These are phyloP conservation scores for Pestalotiopsis fici DNA, from an alignment of 2,329 filamentous ascomycete genomes.

Conservation along the genomic window DNA sequence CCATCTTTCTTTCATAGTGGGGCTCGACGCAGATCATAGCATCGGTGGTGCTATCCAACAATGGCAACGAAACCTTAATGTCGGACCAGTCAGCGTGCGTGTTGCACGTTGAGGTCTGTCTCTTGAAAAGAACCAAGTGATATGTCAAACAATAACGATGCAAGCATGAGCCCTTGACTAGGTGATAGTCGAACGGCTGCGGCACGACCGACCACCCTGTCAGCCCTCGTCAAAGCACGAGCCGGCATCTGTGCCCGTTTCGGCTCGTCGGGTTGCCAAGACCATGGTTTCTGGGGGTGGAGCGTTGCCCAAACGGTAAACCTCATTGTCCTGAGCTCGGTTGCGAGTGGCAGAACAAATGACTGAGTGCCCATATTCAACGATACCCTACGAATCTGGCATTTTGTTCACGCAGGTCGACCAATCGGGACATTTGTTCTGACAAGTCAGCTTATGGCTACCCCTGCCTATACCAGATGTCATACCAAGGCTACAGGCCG, in stretches of 20 bases:
- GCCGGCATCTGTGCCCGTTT: slow-evolving; percentile 1
- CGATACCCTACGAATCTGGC: background rate
- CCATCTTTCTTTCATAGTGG: background rate
- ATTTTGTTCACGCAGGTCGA: background rate
- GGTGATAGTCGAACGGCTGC: background rate
- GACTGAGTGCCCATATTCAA: background rate
- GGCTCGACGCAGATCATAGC: background rate
- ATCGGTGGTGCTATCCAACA: background rate
- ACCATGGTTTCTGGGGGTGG: slow-evolving; percentile 1
- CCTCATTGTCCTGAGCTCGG: no score
- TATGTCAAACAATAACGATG: background rate
- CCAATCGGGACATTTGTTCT: background rate
- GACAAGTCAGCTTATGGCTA: background rate
- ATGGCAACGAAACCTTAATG: background rate
- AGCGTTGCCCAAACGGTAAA: background rate
- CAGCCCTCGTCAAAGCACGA: background rate
- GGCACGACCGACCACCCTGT: background rate
- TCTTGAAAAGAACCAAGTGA: background rate
- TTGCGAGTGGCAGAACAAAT: slow-evolving; percentile 2
- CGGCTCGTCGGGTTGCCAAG: background rate
- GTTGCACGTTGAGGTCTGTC: background rate
- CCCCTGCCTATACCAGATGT: background rate
- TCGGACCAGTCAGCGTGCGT: background rate
- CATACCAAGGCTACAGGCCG: background rate
- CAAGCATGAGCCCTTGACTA: slow-evolving; percentile 3